Percentiles rank a stretch among this genome's conserved stretches.
phyloP scores from a whole-genome alignment of 441 rosid genomes.

The Populus hybrid region DNA sequence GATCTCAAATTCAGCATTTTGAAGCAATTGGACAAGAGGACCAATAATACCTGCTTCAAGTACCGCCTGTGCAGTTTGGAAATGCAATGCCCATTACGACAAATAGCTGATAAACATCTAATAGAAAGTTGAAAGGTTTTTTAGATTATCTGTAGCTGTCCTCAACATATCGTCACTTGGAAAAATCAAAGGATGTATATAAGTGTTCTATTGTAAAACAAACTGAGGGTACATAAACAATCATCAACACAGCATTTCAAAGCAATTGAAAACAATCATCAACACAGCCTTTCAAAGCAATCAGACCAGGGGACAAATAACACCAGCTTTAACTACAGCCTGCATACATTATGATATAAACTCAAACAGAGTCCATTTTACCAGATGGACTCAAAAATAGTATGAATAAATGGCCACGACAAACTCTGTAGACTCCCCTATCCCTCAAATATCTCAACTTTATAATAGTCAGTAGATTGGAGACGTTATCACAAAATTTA shows the following conservation, averaged over 20 bases:
- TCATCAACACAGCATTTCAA: constrained; percentile 31
- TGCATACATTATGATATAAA: too few relatives aligned
- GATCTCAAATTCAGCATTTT: too few relatives aligned
- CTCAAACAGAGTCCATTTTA: too few relatives aligned
- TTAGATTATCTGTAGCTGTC: not conserved
- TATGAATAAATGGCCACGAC: too few relatives aligned
- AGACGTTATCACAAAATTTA: too few relatives aligned
- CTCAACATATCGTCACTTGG: not conserved
- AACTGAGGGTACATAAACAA: not conserved
- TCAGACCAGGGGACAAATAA: constrained; percentile 8
- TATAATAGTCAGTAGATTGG: too few relatives aligned
- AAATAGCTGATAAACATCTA: constrained; percentile 1
- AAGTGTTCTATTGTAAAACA: not conserved
- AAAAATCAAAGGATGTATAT: not conserved
- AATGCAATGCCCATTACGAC: not conserved
- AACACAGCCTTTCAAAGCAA: constrained; percentile 13
- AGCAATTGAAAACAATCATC: too few relatives aligned
- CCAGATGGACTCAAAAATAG: too few relatives aligned
- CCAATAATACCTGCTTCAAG: constrained; percentile 43
- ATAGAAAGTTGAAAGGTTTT: not conserved
- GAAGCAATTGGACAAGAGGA: too few relatives aligned
- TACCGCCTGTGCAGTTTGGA: constrained; percentile 46
- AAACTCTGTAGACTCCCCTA: too few relatives aligned
- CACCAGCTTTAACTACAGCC: too few relatives aligned
- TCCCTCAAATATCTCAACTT: too few relatives aligned